Base-by-base conservation (phyloP, 108 stramenopile genomes). In the Skeletonema grethae region DNA sequence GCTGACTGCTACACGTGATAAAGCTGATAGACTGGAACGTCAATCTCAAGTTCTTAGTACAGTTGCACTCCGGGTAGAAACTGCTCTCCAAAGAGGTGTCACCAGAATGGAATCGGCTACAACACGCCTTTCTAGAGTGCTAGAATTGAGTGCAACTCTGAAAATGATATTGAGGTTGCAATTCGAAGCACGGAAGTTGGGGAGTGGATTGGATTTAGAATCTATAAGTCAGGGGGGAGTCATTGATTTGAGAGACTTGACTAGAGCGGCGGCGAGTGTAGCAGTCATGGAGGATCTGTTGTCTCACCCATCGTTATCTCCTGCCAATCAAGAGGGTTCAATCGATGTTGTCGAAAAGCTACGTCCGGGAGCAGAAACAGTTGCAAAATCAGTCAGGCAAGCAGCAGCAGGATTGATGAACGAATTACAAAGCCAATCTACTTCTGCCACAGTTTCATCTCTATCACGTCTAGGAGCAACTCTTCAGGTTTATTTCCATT, bases 401-500 rank as follows among this genome's bases (percentile, higher is more conserved):
- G 86, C 86, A 1, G 90, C 89, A 10, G 85, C 85, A 5, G 86
- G 66, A 7, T 64, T 93, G 9, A 76, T 93, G 79, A 62, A 70
- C 9, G 79, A 87, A 16, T 73, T 85, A 61, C 84, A 87, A 43
- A 79, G 79, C 61, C 71, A 77, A 41, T 57, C 79, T 34, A 57
- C 75, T 2, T 76, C 75, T 5, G 72, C 41, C 22, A 78, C 80
- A 30, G 65, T 79, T 3, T 61, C 50, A 50, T 79, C 66, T 34
- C 80, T 57, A 34, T 85, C 66, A 38, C 72, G 74, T 36, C 67
- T 94, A 57, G 93, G 93, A 32, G 86, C 87, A 1, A 94, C 90
- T 16, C 75, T 94, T 12, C 93, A 94, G 75, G 93, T 94, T 5
- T 94, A 94, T 63, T 94, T 73, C 67, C 90, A 91, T 70, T 60